Conservation (phyloP, 768 basidiomycete species). For the Amanita polypyramis region DNA sequence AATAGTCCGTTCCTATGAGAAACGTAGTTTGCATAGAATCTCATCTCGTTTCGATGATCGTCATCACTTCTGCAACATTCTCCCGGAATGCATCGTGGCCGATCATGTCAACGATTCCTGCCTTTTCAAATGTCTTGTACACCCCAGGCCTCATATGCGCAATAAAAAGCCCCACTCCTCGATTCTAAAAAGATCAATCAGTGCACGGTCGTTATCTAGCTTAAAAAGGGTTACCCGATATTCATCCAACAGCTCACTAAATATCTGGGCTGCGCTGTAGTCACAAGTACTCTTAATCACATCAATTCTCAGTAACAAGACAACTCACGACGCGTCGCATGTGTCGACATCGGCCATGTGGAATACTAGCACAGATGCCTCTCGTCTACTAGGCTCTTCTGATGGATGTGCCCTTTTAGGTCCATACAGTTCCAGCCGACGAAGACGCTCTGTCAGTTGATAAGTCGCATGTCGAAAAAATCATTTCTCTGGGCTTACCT, state of each 20-base stretch:
- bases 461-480: not conserved
- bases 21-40: no score
- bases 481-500: slow-evolving; percentile 28
- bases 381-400: slow-evolving; percentile 68
- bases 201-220: not conserved
- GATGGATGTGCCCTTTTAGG: slow-evolving; percentile 74
- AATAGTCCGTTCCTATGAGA: no score
- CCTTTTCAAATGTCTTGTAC: slow-evolving; percentile 34
- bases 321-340: slow-evolving; percentile 80
- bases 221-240: slow-evolving; percentile 44
- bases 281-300: not conserved
- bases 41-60: slow-evolving; percentile 22
- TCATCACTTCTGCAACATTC: slow-evolving; percentile 42
- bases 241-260: slow-evolving; percentile 67
- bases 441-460: slow-evolving; percentile 49
- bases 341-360: slow-evolving; percentile 89
- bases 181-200: slow-evolving; percentile 23
- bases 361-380: slow-evolving; percentile 75
- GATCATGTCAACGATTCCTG: slow-evolving; percentile 39
- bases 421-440: slow-evolving; percentile 86
- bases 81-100: slow-evolving; percentile 37
- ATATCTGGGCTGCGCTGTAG: slow-evolving; percentile 70
- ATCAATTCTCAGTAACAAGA: not conserved
- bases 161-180: slow-evolving; percentile 40
- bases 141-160: slow-evolving; percentile 34